A percentile compares a stretch with the other conserved stretches of the same genome.
These are phyloP conservation scores for Torulaspora microellipsoides DNA, from an alignment of 805 yeast species.

Conservation along the genomic window DNA sequence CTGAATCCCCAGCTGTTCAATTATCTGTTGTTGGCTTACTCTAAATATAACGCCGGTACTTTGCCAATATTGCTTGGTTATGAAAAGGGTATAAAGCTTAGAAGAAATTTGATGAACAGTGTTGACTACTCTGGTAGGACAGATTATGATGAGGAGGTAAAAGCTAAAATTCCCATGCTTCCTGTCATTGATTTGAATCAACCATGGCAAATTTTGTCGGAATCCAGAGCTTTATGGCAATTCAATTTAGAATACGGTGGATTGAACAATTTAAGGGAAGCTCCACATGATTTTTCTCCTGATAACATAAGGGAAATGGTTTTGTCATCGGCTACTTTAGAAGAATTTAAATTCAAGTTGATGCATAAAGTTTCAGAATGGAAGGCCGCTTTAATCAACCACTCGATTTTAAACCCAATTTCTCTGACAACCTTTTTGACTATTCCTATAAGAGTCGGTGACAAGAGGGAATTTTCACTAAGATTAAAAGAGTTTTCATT, in stretches of 20 bases:
- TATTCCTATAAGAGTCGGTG: constrained; percentile 26
- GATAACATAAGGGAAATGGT: constrained; percentile 38
- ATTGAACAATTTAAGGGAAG: constrained; percentile 38
- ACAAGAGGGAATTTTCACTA: constrained; percentile 23
- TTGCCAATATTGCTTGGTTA: constrained; percentile 38
- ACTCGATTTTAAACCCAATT: constrained; percentile 17
- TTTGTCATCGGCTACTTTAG: constrained; percentile 33
- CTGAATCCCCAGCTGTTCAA: constrained; percentile 41
- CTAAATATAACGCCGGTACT: constrained; percentile 35
- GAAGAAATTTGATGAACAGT: constrained; percentile 44
- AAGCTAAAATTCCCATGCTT: constrained; percentile 55
- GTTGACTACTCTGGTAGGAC: constrained; percentile 36
- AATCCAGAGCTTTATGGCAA: constrained; percentile 71
- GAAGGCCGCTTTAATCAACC: constrained; percentile 19
- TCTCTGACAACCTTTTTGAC: constrained; percentile 26
- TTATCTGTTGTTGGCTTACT: constrained; percentile 47
- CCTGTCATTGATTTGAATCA: constrained; percentile 47
- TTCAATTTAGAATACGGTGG: constrained; percentile 31
- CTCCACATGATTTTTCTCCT: constrained; percentile 42
- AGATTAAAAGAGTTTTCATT: constrained; percentile 27
- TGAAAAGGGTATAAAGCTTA: constrained; percentile 44
- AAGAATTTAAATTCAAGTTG: constrained; percentile 22
- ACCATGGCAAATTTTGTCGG: constrained; percentile 52
- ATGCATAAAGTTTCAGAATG: constrained; percentile 13
- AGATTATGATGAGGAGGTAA: constrained; percentile 18